Conservation (phyloP, 176 grass and related monocot species). For the bread wheat (Triticum aestivum) region IWGSC_CS_RefSeq_v2.1 NC_057797.1:515324850-515325349, state of each 20-base stretch:
- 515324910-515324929: constrained; percentile 3
- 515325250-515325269: constrained; percentile 1
- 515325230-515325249: constrained; percentile 80
- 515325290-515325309: constrained; percentile 70
- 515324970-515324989: constrained; percentile 39
- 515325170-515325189: not conserved
- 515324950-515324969: constrained; percentile 14
- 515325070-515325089: constrained; percentile 55
- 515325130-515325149: constrained; percentile 35
- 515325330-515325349: not conserved
- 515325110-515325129: constrained; percentile 38
- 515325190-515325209: constrained; percentile 44
- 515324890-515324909: not conserved
- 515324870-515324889: constrained; percentile 7
- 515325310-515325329: constrained; percentile 12
- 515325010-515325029: constrained; percentile 41
- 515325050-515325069: constrained; percentile 24
- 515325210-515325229: constrained; percentile 68
- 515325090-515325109: constrained; percentile 36
- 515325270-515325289: constrained; percentile 44
- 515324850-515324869: constrained; percentile 1
- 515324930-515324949: constrained; percentile 3
- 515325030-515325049: constrained; percentile 53
- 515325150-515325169: not conserved
- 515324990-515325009: constrained; percentile 42